Conservation (phyloP, 2,329 filamentous ascomycete species). For the Dothidotthia symphoricarpi region DNA sequence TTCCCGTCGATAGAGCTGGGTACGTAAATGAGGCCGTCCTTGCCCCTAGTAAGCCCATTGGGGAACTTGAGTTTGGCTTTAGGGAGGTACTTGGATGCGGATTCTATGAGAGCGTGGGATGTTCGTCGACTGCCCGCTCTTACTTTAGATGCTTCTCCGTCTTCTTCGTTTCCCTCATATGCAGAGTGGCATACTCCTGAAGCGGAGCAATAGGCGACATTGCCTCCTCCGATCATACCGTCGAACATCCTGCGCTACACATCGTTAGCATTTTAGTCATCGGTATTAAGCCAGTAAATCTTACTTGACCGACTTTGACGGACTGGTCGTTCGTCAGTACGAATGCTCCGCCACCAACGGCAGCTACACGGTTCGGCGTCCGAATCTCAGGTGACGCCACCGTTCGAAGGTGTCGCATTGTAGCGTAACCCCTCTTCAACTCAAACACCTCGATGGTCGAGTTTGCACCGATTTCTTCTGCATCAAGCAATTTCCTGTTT, state of each 20-base stretch:
- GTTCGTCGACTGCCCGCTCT: neutral
- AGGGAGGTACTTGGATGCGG: constrained; percentile 6
- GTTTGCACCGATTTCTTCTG: constrained; percentile 24
- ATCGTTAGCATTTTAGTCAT: neutral
- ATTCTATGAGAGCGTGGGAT: constrained; percentile 7
- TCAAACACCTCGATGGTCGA: constrained; percentile 31
- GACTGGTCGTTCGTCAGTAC: constrained; percentile 31
- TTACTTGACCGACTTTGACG: constrained; percentile 24
- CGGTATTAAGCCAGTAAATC: neutral
- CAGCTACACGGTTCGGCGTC: constrained; percentile 26
- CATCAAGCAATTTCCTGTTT: constrained; percentile 18
- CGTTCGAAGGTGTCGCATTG: constrained; percentile 27
- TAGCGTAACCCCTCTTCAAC: constrained; percentile 17
- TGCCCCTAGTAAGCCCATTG: constrained; percentile 26
- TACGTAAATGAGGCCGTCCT: constrained; percentile 28
- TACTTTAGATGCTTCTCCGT: neutral
- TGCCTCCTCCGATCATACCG: constrained; percentile 28
- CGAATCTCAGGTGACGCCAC: constrained; percentile 18
- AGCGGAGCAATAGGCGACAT: constrained; percentile 24
- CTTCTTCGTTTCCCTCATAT: constrained; percentile 10
- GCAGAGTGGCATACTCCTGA: constrained; percentile 19
- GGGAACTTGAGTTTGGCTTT: constrained; percentile 29
- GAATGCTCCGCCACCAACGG: constrained; percentile 20
- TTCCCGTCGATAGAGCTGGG: constrained; percentile 27
- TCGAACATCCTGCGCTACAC: constrained; percentile 20